Conservation (phyloP, 306 rosid species). For the Castanea mollissima region DNA sequence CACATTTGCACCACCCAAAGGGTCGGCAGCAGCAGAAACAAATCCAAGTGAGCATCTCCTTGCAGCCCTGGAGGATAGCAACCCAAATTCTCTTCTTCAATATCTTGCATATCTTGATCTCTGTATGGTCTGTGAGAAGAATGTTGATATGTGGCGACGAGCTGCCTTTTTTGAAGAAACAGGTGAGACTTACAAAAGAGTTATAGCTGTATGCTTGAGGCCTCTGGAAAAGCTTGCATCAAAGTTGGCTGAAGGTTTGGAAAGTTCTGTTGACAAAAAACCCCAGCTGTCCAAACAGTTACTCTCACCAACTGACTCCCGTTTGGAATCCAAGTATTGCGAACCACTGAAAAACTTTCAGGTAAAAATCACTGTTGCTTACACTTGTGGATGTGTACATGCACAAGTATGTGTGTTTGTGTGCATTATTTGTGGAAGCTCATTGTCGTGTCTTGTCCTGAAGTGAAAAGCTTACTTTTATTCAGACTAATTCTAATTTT, state of each 20-base stretch:
- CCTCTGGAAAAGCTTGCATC: slow-evolving; percentile 82
- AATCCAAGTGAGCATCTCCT: slow-evolving; percentile 94
- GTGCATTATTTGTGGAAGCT: neutral
- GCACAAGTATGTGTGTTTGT: neutral
- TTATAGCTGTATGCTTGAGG: slow-evolving; percentile 70
- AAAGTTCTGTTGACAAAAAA: slow-evolving; percentile 47
- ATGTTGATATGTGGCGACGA: slow-evolving; percentile 88
- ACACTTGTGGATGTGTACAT: neutral
- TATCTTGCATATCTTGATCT: slow-evolving; percentile 97
- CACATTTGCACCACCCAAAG: slow-evolving; percentile 89
- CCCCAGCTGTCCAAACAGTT: slow-evolving; percentile 66
- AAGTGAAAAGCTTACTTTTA: neutral
- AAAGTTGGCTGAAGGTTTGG: slow-evolving; percentile 60
- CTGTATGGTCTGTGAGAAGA: slow-evolving; percentile 88
- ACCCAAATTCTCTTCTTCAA: slow-evolving; percentile 72
- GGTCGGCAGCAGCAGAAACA: slow-evolving; percentile 98
- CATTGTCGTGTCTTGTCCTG: neutral
- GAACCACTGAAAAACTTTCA: slow-evolving; percentile 69
- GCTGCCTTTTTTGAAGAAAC: slow-evolving; percentile 98
- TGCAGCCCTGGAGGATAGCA: slow-evolving; percentile 86
- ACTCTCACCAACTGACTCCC: slow-evolving; percentile 59
- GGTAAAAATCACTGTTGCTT: slow-evolving; percentile 35
- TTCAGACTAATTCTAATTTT: neutral
- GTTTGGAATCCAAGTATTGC: slow-evolving; percentile 40
- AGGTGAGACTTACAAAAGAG: slow-evolving; percentile 87